Evolutionary conservation across 2,329 filamentous ascomycete species (phyloP), one percentile per base, ranked within the genome.

Genomic region (Aspergillus luchuensis): DNA sequence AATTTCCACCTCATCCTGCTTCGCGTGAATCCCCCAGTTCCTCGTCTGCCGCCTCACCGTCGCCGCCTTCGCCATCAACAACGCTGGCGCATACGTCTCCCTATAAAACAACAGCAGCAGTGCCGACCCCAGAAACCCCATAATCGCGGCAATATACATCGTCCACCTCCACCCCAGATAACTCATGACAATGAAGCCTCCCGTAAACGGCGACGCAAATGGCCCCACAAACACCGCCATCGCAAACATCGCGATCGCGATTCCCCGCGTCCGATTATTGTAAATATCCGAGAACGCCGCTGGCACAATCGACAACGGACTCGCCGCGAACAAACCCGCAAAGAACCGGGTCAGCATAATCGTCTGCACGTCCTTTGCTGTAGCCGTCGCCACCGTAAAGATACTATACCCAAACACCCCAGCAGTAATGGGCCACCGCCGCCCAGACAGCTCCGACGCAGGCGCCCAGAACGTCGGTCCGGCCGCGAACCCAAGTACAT

Each of bases 381-480:
- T 76, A 1, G 80, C 81, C 0, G 76, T 75, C 2, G 72, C 79
- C 45, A 82, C 76, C 2, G 77, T 79, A 66, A 82, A 82, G 2
- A 82, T 63, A 0, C 71, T 78, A 17, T 79, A 74, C 0, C 75
- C 70, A 33, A 79, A 71, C 41, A 82, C 69, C 1, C 79, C 76
- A 6, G 77, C 73, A 2, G 79, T 36, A 69, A 81, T 68, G 74
- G 85, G 50, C 85, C 81, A 59, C 76, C 79, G 86, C 71, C 85
- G 75, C 0, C 85, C 85, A 52, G 81, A 85, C 8, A 87, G 77
- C 69, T 89, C 87, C 56, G 81, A 84, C 19, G 88, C 71, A 0
- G 87, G 86, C 3, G 84, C 86, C 84, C 85, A 88, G 1, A 89
- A 61, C 8, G 89, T 72, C 0, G 87, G 87, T 0, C 88, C 87